A percentile compares a stretch with the other conserved stretches of the same genome.
These are phyloP conservation scores for Aureobasidium sp. DNA, from an alignment of 2,329 filamentous ascomycete species.

Conservation along the genomic window DNA sequence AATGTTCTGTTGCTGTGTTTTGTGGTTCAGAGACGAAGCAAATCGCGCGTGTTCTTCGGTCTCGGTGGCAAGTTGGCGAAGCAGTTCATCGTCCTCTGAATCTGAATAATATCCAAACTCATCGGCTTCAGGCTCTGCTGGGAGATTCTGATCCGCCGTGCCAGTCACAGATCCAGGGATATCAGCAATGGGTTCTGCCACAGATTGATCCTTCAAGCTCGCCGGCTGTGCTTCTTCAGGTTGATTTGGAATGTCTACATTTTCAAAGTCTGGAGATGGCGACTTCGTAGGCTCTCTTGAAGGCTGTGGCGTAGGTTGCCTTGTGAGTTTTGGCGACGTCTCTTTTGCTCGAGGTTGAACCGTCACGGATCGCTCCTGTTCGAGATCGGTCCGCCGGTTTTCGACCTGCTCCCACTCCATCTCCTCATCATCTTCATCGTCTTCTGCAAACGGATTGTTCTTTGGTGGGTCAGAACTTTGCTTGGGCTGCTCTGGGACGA, in stretches of 20 bases:
- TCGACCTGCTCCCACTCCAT: constrained; percentile 52
- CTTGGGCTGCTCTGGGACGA: constrained; percentile 17
- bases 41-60: constrained; percentile 92
- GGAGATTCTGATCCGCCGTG: constrained; percentile 22
- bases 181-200: not conserved
- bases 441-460: not conserved
- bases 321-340: constrained; percentile 19
- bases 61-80: constrained; percentile 80
- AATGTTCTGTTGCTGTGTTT: constrained; percentile 60
- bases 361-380: not conserved
- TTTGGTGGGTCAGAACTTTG: constrained; percentile 11
- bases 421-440: constrained; percentile 28
- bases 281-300: constrained; percentile 16
- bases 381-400: constrained; percentile 22
- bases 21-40: constrained; percentile 76
- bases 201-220: not conserved
- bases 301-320: constrained; percentile 17
- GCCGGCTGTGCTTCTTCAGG: not conserved
- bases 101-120: constrained; percentile 57
- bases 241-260: constrained; percentile 36
- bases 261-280: constrained; percentile 42
- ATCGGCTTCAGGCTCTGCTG: constrained; percentile 25
- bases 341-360: not conserved
- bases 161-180: constrained; percentile 7
- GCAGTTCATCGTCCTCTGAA: constrained; percentile 83